Conservation (phyloP, 2,329 filamentous ascomycete species). For the Fusarium sp. region DNA sequence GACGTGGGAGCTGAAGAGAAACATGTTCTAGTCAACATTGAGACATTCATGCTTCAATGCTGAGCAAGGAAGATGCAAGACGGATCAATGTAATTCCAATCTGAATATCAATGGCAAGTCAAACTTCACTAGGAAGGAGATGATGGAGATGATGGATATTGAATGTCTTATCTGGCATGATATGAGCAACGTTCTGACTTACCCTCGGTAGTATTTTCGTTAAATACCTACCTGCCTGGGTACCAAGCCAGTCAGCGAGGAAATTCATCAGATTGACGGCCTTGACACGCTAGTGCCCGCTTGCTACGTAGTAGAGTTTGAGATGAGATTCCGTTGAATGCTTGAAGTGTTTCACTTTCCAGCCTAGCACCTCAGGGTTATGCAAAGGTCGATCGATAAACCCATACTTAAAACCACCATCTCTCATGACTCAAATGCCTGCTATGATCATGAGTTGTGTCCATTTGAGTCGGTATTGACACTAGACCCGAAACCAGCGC, state of each 20-base stretch:
- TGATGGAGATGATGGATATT: background rate
- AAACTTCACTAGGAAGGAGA: background rate
- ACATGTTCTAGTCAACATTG: too few species aligned
- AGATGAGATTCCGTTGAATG: conserved; percentile 22
- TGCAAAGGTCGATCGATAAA: background rate
- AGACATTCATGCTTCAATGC: too few species aligned
- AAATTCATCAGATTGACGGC: too few species aligned
- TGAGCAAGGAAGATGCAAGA: too few species aligned
- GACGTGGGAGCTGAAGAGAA: too few species aligned
- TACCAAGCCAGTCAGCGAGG: background rate
- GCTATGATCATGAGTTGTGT: background rate
- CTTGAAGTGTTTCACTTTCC: conserved; percentile 29
- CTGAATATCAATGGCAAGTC: background rate
- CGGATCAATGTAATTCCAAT: too few species aligned
- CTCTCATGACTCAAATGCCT: background rate
- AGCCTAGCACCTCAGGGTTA: background rate
- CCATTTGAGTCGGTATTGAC: background rate
- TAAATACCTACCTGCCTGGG: too few species aligned
- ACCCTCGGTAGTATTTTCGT: background rate
- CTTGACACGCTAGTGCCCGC: conserved; percentile 15
- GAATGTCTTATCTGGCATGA: background rate
- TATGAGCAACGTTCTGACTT: background rate
- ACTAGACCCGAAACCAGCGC: conserved; percentile 13
- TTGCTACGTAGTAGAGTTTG: conserved; percentile 34
- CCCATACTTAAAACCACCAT: background rate